These are phyloP conservation scores for Silene conica DNA, from an alignment of 148 eudicot genomes.

Conservation along the genomic window DNA sequence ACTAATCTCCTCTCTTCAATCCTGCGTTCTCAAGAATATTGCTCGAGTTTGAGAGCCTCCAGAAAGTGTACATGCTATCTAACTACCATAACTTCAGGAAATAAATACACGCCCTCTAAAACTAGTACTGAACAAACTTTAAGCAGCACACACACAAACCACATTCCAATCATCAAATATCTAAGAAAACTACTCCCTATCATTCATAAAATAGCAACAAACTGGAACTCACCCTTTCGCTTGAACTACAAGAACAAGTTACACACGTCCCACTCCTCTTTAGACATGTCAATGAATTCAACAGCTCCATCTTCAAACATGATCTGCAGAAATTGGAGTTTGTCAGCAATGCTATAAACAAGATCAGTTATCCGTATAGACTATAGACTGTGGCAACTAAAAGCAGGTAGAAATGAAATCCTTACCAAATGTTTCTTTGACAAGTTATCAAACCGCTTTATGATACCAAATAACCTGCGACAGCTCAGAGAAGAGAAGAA, in stretches of 20 bases:
- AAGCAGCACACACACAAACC: too few species aligned
- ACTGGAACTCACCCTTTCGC: constrained; percentile 24
- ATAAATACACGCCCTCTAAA: too few species aligned
- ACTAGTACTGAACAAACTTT: too few species aligned
- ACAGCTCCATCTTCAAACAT: constrained; percentile 77
- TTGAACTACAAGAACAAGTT: constrained; percentile 34
- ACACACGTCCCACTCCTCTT: constrained; percentile 86
- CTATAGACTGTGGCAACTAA: neutral
- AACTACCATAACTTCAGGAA: too few species aligned
- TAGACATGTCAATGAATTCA: constrained; percentile 75
- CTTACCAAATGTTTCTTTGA: constrained; percentile 79
- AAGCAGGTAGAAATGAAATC: neutral
- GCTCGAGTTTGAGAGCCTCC: too few species aligned
- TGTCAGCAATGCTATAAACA: constrained; percentile 10
- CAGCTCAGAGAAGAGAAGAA: neutral
- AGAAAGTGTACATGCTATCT: too few species aligned
- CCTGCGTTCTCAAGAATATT: too few species aligned
- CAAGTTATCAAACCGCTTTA: constrained; percentile 58
- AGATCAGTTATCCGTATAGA: constrained; percentile 2
- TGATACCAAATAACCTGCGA: constrained; percentile 69
- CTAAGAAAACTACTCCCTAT: too few species aligned
- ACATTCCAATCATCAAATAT: neutral
- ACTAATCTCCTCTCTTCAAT: too few species aligned
- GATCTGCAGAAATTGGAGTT: constrained; percentile 41
- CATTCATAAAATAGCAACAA: neutral